Base-by-base conservation (phyloP, 164 flowering plant species). In the Liquidambar formosana region DNA sequence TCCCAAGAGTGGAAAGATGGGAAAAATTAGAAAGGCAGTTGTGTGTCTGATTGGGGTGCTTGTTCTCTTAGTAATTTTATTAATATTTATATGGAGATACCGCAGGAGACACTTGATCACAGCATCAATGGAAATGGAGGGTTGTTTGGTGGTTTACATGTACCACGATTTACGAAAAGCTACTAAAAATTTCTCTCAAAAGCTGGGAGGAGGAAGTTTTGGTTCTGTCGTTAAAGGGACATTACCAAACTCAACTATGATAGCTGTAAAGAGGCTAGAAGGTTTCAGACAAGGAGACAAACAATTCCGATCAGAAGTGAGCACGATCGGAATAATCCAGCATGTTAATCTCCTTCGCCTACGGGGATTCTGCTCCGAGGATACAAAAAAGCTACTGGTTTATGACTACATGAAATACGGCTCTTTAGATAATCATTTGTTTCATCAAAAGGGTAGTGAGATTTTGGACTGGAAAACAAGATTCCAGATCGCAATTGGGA, bases 281-380 rank as follows among this genome's bases (percentile, higher is more conserved):
- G 73, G 84, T 70, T 14, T 73, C 18, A 67, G 74, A 12, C 94
- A 86, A 71, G 85, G 83, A 8, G 87, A 84, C 46, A 86, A 86
- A 76, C 88, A 85, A 62, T 86, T 86, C 62, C 71, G 86, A 49
- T 52, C 83, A 4, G 92, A 89, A 66, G 94, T 89, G 19, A 82
- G 82, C 79, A 86, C 92, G 1, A 88, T 89, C 13, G 94, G 94
- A 54, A 85, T 76, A 41, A 77, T 88, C 69, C 93, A 84, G 23
- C 89, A 85, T 66, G 79, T 82, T 10, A 85, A 87, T 76, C 84
- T 85, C 10, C 80, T 85, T 41, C 80, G 86, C 6, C 79, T 87
- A 26, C 80, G 78, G 11, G 92, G 92, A 14, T 85, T 84, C 44
- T 87, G 89, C 75, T 76, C 82, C 0, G 86, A 85, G 67, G 78